phyloP scores from a whole-genome alignment of 306 rosid species.

The Cicer chorassanicum region DNA sequence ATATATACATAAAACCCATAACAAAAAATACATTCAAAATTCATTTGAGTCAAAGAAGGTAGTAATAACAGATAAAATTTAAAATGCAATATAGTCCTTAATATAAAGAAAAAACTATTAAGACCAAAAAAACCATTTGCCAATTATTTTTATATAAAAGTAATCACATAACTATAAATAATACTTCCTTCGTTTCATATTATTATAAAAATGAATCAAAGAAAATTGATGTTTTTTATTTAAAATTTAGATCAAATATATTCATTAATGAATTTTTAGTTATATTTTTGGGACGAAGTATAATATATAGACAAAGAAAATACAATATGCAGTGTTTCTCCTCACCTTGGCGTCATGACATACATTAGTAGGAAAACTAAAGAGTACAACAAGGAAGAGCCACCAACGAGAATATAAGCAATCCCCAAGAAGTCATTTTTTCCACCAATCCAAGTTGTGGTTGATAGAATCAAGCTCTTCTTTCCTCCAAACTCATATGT shows the following conservation, averaged over 20 bases:
- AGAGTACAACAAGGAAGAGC: constrained; percentile 66
- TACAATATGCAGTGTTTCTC: constrained; percentile 29
- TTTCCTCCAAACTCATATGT: constrained; percentile 77
- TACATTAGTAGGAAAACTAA: constrained; percentile 69
- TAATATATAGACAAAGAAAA: constrained; percentile 30
- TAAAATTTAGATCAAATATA: too few species aligned
- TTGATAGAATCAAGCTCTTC: constrained; percentile 80
- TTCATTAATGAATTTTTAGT: too few species aligned
- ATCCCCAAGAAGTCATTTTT: constrained; percentile 73
- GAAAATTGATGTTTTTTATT: too few species aligned
- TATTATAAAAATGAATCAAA: too few species aligned
- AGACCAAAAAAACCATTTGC: background rate
- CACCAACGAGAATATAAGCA: constrained; percentile 70
- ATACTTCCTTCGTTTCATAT: too few species aligned
- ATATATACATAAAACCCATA: constrained; percentile 16
- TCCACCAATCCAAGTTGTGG: constrained; percentile 95
- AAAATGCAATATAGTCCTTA: background rate
- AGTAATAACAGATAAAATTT: background rate
- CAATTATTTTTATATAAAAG: background rate
- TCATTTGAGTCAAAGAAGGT: background rate
- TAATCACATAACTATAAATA: constrained; percentile 14
- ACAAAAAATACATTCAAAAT: background rate
- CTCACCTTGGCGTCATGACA: constrained; percentile 77
- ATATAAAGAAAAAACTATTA: background rate
- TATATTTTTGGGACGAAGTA: too few species aligned